A percentile compares a stretch with the other conserved stretches of the same genome.
These are phyloP conservation scores for Populus tremula DNA, from an alignment of 345 rosid species.

Conservation along the genomic window DNA sequence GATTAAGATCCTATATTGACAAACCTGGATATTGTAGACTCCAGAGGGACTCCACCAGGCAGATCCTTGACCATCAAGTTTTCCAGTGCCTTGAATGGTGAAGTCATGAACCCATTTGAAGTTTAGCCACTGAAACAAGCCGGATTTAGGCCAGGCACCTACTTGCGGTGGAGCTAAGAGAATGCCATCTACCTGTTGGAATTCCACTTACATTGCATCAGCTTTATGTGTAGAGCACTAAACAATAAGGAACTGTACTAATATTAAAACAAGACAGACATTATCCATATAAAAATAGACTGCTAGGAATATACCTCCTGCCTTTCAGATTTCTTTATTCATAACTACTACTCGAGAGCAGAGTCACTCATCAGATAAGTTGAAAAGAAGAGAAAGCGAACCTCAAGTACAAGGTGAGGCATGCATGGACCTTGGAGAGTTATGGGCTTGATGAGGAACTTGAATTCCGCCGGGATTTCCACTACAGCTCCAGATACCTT, in stretches of 20 bases:
- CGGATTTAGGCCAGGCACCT: slow-evolving; percentile 65
- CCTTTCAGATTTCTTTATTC: background rate
- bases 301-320: slow-evolving; percentile 8
- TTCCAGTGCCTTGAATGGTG: slow-evolving; percentile 72
- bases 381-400: slow-evolving; percentile 24
- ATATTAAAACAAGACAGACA: background rate
- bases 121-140: slow-evolving; percentile 78
- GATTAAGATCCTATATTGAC: background rate
- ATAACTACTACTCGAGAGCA: background rate
- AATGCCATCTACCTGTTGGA: slow-evolving; percentile 67
- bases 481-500: slow-evolving; percentile 39
- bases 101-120: slow-evolving; percentile 74
- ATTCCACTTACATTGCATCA: slow-evolving; percentile 21
- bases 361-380: background rate
- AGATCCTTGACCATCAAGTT: slow-evolving; percentile 74
- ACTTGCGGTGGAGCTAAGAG: slow-evolving; percentile 60
- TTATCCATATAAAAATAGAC: background rate
- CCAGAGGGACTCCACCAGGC: slow-evolving; percentile 63
- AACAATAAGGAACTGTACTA: background rate
- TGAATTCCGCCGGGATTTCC: slow-evolving; percentile 46
- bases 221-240: slow-evolving; percentile 11
- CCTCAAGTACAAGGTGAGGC: slow-evolving; percentile 59
- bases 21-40: slow-evolving; percentile 44
- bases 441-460: slow-evolving; percentile 47
- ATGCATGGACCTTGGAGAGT: slow-evolving; percentile 66